Evolutionary conservation across 768 basidiomycete species (phyloP).

Genomic region (Collybiopsis confluens): DNA sequence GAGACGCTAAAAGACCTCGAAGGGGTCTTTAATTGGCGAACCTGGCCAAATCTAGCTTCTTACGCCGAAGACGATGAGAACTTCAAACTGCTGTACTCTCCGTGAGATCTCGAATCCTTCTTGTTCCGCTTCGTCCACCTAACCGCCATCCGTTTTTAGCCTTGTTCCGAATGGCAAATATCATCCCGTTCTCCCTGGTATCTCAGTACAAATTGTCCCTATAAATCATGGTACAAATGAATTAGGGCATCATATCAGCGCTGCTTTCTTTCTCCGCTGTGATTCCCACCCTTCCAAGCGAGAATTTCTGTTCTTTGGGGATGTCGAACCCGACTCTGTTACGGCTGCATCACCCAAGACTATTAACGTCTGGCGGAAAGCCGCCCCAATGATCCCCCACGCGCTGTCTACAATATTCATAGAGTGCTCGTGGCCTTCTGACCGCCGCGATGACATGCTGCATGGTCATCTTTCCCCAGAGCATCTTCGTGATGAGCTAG

Average conservation of each 20-base stretch:
- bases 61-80: conserved; percentile 62
- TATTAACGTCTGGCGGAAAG: conserved; percentile 72
- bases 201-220: conserved; percentile 65
- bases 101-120: conserved; percentile 39
- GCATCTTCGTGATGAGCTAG: conserved; percentile 73
- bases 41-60: conserved; percentile 85
- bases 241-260: conserved; percentile 60
- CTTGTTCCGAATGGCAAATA: conserved; percentile 52
- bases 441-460: conserved; percentile 59
- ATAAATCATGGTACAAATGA: conserved; percentile 68
- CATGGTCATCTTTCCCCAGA: conserved; percentile 88
- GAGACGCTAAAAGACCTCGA: conserved; percentile 67
- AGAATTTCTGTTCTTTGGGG: conserved; percentile 93
- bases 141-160: conserved; percentile 24
- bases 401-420: conserved; percentile 81
- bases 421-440: conserved; percentile 87
- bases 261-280: conserved; percentile 83
- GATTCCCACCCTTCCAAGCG: conserved; percentile 42
- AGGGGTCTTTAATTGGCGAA: conserved; percentile 66
- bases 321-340: conserved; percentile 83
- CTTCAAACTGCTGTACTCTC: conserved; percentile 57
- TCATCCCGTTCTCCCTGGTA: conserved; percentile 41
- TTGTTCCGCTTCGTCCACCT: conserved; percentile 4
- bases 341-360: conserved; percentile 54
- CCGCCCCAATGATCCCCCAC: conserved; percentile 71